Evolutionary conservation across 176 grass and related monocot genomes (phyloP).

Genomic region (Zoysia japonica): DNA sequence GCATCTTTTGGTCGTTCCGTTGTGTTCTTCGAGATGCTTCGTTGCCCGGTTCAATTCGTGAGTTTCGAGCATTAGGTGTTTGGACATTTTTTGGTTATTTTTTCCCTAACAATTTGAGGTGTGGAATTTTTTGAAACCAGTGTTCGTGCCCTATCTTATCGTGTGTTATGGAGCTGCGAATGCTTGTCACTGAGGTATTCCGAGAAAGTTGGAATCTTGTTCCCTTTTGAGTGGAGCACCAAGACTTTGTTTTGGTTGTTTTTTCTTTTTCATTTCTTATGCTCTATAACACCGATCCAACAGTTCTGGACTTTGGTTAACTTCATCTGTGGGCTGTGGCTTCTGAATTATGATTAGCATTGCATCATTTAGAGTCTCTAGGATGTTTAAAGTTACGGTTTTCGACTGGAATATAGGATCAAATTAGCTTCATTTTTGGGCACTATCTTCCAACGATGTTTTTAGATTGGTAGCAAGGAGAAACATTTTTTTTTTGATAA

Average conservation of each 20-base stretch:
- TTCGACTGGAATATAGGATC: neutral
- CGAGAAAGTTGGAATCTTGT: conserved; percentile 28
- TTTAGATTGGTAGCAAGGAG: neutral
- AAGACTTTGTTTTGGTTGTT: neutral
- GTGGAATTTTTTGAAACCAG: neutral
- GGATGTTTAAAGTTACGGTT: neutral
- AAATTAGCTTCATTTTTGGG: neutral
- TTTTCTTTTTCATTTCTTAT: neutral
- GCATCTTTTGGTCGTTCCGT: conserved; percentile 14
- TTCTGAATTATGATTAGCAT: neutral
- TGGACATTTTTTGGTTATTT: neutral
- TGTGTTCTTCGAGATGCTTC: conserved; percentile 3
- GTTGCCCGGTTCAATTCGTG: neutral
- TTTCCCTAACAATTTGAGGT: neutral
- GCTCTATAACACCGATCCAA: neutral
- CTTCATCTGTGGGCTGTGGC: neutral
- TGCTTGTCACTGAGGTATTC: conserved; percentile 32
- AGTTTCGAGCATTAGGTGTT: neutral
- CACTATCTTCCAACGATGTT: neutral
- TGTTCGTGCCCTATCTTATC: neutral
- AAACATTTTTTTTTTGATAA: neutral
- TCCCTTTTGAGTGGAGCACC: neutral
- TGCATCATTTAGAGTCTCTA: neutral
- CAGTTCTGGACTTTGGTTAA: conserved; percentile 7
- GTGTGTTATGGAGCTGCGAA: neutral